Evolutionary conservation across 2,329 filamentous ascomycete species (phyloP), one percentile per base, ranked within the genome.

Genomic region (Penicillium palitans): DNA sequence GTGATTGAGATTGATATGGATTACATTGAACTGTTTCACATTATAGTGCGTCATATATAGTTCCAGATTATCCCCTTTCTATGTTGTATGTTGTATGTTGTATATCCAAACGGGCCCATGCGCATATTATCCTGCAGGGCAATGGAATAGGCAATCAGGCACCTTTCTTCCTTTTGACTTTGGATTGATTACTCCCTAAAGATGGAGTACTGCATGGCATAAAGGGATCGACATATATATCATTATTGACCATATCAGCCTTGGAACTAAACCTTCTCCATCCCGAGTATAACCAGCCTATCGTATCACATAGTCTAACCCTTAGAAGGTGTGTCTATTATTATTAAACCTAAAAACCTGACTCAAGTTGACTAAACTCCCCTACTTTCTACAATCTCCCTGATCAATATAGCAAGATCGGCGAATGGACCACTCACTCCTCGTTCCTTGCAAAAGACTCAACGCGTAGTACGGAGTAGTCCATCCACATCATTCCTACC

Each of bases 91-190:
- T 31, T 31, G 29, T 12, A 31, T 31, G 29, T 31, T 31, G 12
- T 31, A 31, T 33, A 33, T 33, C 12, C 31, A 33, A 41, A 57
- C 35, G 55, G 55, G 55, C 50, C 50, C 55, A 48, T 44, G 55
- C 55, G 50, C 35, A 46, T 41, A 57, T 46, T 12, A 33, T 19
- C 40, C 39, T 57, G 55, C 49, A 57, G 7, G 42, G 21, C 41
- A 46, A 40, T 46, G 12, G 29, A 57, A 47, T 40, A 54, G 55
- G 55, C 27, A 57, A 57, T 33, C 4, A 17, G 8, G 27, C 41
- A 10, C 31, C 37, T 37, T 12, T 15, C 10, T 52, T 44, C 13
- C 19, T n/a, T 45, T 27, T 45, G 21, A 19, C 29, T 45, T 33
- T 6, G 15, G 37, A 5, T 12, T 40, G 24, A 29, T 45, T 51